Percentiles rank a stretch among this genome's conserved stretches.
These are phyloP conservation scores for Aristolochia contorta DNA, from an alignment of 164 flowering plant species.

Conservation along the genomic window DNA sequence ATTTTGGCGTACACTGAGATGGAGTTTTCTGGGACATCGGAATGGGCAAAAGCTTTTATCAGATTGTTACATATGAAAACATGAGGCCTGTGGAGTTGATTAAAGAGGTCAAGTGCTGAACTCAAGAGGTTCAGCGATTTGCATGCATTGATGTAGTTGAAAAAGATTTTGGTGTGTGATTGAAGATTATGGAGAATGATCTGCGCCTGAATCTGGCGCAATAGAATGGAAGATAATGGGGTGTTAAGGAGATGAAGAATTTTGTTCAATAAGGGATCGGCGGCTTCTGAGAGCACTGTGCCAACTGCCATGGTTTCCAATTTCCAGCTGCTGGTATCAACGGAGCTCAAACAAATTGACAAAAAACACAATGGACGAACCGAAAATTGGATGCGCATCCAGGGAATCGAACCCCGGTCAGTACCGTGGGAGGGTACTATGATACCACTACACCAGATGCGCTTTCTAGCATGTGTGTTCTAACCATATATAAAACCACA, in stretches of 20 bases:
- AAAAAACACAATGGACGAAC: no score
- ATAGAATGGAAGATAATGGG: slow-evolving; percentile 18
- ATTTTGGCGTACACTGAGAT: slow-evolving; percentile 29
- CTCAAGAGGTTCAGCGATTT: slow-evolving; percentile 22
- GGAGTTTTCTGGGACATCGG: slow-evolving; percentile 25
- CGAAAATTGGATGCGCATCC: slow-evolving; percentile 54
- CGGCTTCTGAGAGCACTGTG: slow-evolving; percentile 1
- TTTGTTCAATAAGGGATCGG: slow-evolving; percentile 9
- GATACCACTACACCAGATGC: slow-evolving; percentile 99
- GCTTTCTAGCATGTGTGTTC: no score
- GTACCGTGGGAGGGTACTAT: slow-evolving; percentile 99
- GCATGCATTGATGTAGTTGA: slow-evolving; percentile 35
- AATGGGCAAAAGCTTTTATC: slow-evolving; percentile 37
- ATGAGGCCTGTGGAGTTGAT: slow-evolving; percentile 26
- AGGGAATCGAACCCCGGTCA: slow-evolving; percentile 99
- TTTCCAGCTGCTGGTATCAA: no score
- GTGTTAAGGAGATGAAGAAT: slow-evolving; percentile 20
- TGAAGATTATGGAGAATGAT: slow-evolving; percentile 34
- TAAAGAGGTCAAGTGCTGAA: slow-evolving; percentile 27
- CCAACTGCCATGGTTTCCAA: no score
- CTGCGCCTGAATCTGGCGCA: slow-evolving; percentile 53
- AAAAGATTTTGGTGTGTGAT: slow-evolving; percentile 28
- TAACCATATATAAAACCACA: no score
- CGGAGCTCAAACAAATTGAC: no score
- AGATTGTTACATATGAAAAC: slow-evolving; percentile 45